Percentiles rank a stretch among this genome's conserved stretches.
Conservation (phyloP, 139 green algal genomes). For the Zygnema cylindricum region DNA sequence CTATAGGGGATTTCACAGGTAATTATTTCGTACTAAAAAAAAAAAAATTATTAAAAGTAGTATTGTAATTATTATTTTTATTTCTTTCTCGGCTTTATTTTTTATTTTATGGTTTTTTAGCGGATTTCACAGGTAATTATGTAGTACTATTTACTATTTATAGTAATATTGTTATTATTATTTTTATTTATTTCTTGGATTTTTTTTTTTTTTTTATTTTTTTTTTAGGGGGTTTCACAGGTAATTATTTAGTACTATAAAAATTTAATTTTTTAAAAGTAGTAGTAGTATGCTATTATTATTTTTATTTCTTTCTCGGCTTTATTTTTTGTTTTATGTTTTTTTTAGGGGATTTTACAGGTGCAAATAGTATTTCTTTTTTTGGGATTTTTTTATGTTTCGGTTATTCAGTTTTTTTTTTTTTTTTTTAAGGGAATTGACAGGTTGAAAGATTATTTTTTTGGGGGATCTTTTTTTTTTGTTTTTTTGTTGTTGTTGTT, state of each 20-base stretch:
- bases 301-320: background rate
- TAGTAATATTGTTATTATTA: too few species aligned
- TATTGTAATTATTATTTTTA: constrained; percentile 6
- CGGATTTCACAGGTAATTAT: background rate
- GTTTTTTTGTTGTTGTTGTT: background rate
- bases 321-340: background rate
- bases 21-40: background rate
- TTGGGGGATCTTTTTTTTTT: background rate
- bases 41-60: too few species aligned
- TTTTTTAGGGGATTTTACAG: background rate
- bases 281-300: background rate
- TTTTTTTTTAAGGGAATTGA: background rate
- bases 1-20: constrained; percentile 48
- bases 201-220: too few species aligned
- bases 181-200: too few species aligned
- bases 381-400: background rate
- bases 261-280: too few species aligned
- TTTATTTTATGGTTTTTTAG: too few species aligned
- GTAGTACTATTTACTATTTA: background rate
- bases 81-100: too few species aligned
- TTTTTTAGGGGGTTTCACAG: too few species aligned
- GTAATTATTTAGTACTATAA: too few species aligned
- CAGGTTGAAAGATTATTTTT: too few species aligned
- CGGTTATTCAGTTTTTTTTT: background rate
- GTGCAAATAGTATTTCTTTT: background rate